Base-by-base conservation (phyloP, 495 filamentous ascomycete genomes). In the Peziza echinospora region DNA sequence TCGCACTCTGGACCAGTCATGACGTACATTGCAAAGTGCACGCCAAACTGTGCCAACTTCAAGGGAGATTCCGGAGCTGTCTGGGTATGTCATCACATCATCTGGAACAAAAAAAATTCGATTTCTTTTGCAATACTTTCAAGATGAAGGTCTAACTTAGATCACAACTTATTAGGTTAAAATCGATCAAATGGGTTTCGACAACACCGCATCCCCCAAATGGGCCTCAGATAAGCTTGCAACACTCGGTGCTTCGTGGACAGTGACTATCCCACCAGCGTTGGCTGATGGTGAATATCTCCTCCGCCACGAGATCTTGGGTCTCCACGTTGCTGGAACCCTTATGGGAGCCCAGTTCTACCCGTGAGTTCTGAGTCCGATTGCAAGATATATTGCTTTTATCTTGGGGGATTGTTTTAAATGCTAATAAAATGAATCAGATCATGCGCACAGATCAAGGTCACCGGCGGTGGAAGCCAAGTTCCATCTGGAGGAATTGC, bases 301-400 rank as follows among this genome's bases (percentile, higher is more conserved):
- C 7, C 56, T 75, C 16, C 65, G 71, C 24, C 67, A 67, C 2
- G 73, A 75, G 53, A 68, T 71, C 21, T 68, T 75, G 43, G 69
- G 66, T 1, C 55, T 71, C 16, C 67, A 72, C 49, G 57, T 63
- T 49, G 72, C 70, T 6, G 55, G 47, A 39, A 43, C 54, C 6
- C 53, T 53, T 13, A 63, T 64, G 44, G 63, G 64, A 44, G 65
- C 71, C 0, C 70, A 72, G 57, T 65, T 71, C 51, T 73, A 72
- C 44, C 51, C 68, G n/a, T n/a, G n/a, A n/a, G n/a, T n/a, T n/a
- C n/a, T n/a, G n/a, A n/a, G n/a, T n/a, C n/a, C n/a, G n/a, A n/a
- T n/a, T n/a, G n/a, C n/a, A n/a, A n/a, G n/a, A n/a, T n/a, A n/a
- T n/a, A n/a, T n/a, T n/a, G n/a, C n/a, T n/a, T n/a, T n/a, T n/a